Evolutionary conservation across 2,329 filamentous ascomycete genomes (phyloP), one percentile per base, ranked within the genome.

Genomic region (Arthrinium phaeospermum): DNA sequence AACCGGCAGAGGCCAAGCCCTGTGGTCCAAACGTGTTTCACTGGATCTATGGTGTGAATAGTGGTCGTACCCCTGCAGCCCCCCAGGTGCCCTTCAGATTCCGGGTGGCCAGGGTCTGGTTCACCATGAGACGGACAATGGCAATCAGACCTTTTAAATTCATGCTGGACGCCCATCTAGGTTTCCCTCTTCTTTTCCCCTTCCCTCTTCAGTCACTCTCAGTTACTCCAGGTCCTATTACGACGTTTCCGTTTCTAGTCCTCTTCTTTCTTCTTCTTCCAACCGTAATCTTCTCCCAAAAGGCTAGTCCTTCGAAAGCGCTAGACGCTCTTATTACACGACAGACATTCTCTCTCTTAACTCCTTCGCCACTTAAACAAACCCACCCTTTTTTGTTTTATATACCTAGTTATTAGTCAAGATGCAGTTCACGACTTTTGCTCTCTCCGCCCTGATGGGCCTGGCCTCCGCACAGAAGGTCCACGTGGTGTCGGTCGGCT

Each of bases 401-500:
- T 73, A 71, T 67, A 75, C 73, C 75, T 78, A 70, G 45, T 73
- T 73, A 64, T 73, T 73, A 64, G 57, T 64, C 82, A 88, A 84
- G 74, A 91, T 90, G 89, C 84, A 86, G 74, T 86, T 88, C 82
- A 81, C 84, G 74, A 82, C 84, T 74, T 77, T 87, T 76, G 79
- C 82, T 75, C 78, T 87, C 53, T 80, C 87, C 74, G 83, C 87
- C 77, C 82, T 90, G 68, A 75, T 86, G 79, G 82, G 85, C 79
- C 72, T 84, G 73, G 86, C 85, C 53, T 73, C 77, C 41, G 79
- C 79, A 1, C 79, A 81, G 72, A 80, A 72, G 57, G 87, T 91
- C 49, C 91, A 93, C 77, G 89, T 92, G 72, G 89, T 94, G 71
- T 88, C 89, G 74, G 93, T 95, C 72, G 88, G 89, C 74, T 81